Evolutionary conservation across 176 grass and related monocot genomes (phyloP), one percentile per base, ranked within the genome.

Genomic region (Luzula sylvatica): DNA sequence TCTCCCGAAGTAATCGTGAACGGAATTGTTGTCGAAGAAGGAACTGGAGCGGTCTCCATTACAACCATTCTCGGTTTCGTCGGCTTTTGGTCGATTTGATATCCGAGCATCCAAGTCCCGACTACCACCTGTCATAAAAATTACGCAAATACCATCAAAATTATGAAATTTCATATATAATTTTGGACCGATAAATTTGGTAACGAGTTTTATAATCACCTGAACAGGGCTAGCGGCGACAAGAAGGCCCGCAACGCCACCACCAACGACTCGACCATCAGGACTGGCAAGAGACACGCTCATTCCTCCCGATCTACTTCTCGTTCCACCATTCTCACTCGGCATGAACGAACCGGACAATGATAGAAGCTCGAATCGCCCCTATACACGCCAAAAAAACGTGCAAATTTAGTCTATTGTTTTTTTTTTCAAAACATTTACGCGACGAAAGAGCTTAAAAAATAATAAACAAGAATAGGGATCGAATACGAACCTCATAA

Each of bases 321-420:
- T 83, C 17, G 72, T 70, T 11, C 76, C 76, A 3, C 76, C 64
- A 2, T 73, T 78, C n/a, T 95, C 88, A 0, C 72, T 87, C 7
- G 88, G 88, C 40, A 78, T 95, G 48, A 95, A 95, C 17, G 83
- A 87, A 61, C 88, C 88, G 14, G 83, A 95, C 51, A 95, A 42
- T 2, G 88, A 84, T 12, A 95, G 79, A 11, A 88, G 68, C 66
- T 88, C 88, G 61, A 95, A 95, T 1, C 76, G 79, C 22, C 88
- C 88, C 83, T 95, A 58, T 20, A 71, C 65, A 60, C 19, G 52
- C 26, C 15, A 15, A 43, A 12, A 3, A 29, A 24, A 24, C 11
- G 7, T n/a, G 23, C 27, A 3, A 50, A 32, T 32, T 32, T 4
- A 32, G 29, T 32, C 8, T 32, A 8, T 32, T 35, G 30, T 35